A percentile compares a stretch with the other conserved stretches of the same genome.
These are phyloP conservation scores for Scolecobasidium constrictum DNA, from an alignment of 2,329 filamentous ascomycete genomes.

Conservation along the genomic window DNA sequence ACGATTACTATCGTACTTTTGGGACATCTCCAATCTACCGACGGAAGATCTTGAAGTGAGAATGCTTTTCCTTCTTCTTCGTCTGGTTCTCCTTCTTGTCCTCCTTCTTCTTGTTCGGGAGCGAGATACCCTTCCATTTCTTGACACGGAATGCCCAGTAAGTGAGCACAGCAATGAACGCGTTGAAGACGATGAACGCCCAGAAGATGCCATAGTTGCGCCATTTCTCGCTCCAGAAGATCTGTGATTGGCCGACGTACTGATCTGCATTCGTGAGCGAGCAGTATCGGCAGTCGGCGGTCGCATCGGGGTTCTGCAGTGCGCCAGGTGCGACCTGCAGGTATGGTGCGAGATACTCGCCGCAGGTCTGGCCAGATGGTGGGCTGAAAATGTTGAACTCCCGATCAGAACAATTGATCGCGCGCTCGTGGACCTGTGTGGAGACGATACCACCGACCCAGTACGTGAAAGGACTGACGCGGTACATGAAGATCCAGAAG, in stretches of 20 bases:
- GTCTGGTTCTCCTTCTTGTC: too few relatives aligned
- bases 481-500: slow-evolving; percentile 74
- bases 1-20: too few relatives aligned
- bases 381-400: slow-evolving; percentile 33
- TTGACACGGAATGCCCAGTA: slow-evolving; percentile 40
- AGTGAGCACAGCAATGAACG: slow-evolving; percentile 43
- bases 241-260: slow-evolving; percentile 32
- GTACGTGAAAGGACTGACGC: slow-evolving; percentile 56
- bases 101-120: background rate
- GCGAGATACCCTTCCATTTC: slow-evolving; percentile 12
- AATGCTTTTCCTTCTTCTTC: too few relatives aligned
- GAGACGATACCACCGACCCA: slow-evolving; percentile 34
- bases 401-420: slow-evolving; percentile 34
- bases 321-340: slow-evolving; percentile 27
- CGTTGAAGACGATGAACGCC: slow-evolving; percentile 55
- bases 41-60: too few relatives aligned
- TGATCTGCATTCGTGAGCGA: slow-evolving; percentile 32
- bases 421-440: slow-evolving; percentile 31
- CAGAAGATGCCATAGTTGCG: slow-evolving; percentile 62
- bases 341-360: slow-evolving; percentile 33
- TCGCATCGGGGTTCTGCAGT: slow-evolving; percentile 34
- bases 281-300: slow-evolving; percentile 40
- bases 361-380: slow-evolving; percentile 29
- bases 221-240: slow-evolving; percentile 44
- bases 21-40: too few relatives aligned